Percentiles rank a stretch among this genome's conserved stretches.
These are phyloP conservation scores for Phytophthora fragariae DNA, from an alignment of 352 stramenopile genomes.

Conservation along the genomic window DNA sequence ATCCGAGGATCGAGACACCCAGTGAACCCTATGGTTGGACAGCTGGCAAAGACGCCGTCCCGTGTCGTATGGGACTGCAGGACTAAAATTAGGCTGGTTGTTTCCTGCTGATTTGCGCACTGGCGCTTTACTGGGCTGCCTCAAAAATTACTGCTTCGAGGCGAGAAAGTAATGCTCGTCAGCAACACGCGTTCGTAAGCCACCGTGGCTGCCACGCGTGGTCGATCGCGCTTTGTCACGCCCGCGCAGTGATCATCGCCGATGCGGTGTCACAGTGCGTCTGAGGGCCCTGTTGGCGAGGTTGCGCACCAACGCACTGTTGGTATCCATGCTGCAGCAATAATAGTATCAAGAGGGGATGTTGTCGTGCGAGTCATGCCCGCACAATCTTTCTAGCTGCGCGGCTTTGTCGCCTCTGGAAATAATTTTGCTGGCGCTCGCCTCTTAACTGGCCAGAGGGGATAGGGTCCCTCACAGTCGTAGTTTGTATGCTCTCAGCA, in stretches of 20 bases:
- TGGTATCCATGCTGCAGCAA: not conserved
- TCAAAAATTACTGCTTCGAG: constrained; percentile 14
- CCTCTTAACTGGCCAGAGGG: not conserved
- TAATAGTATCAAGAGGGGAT: not conserved
- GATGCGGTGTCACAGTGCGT: not conserved
- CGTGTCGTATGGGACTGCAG: not conserved
- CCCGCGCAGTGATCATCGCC: not conserved
- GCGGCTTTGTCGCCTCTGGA: not conserved
- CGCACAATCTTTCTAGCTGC: not conserved
- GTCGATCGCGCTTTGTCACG: not conserved
- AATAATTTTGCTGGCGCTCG: not conserved
- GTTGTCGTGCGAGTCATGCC: not conserved
- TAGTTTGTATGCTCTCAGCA: not conserved
- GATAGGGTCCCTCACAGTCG: not conserved
- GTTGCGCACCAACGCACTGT: too few species aligned
- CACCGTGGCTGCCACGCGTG: not conserved
- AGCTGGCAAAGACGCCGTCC: not conserved
- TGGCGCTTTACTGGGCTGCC: constrained; percentile 3
- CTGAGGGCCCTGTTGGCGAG: too few species aligned
- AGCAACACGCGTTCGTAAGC: not conserved
- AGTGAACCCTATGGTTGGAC: not conserved
- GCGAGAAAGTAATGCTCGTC: not conserved
- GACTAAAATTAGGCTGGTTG: not conserved
- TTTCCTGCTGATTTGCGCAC: not conserved
- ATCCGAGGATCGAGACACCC: not conserved